Evolutionary conservation across 805 yeast genomes (phyloP), one percentile per base, ranked within the genome.

Genomic region (Jamesozyma hellenica): DNA sequence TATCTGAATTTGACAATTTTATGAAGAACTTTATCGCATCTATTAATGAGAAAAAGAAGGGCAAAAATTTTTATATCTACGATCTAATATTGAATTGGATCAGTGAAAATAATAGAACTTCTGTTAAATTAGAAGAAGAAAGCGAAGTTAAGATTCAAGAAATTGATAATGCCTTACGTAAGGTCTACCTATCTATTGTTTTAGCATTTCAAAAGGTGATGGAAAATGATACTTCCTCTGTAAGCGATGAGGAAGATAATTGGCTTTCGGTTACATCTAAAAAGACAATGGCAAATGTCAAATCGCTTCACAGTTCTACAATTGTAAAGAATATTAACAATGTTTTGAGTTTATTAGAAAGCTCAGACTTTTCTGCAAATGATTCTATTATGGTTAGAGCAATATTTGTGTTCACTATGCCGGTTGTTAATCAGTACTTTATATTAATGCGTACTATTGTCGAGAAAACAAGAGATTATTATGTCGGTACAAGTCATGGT

Each of bases 171-270:
- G 49, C 63, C 2, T 65, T 79, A 42, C 66, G 79, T 40, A 64
- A 69, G 16, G 51, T 82, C 3, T 67, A 78, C 4, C 73, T 73
- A 14, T 69, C 80, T 3, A 69, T 85, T 15, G 60, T 87, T 39
- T 66, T 88, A 25, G 70, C 80, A 0, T 71, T 82, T 48, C 96
- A 88, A 59, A 72, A 74, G 44, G 59, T 72, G 8, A 62, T 64
- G 35, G 74, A 65, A 27, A 46, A 53, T 10, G 67, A 67, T 36
- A 47, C 51, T 4, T 57, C 46, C 2, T 38, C 48, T 1, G 49
- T 74, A 2, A 46, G 58, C 1, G 72, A 64, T 16, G 79, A 70
- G 2, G 77, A 71, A 19, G 88, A 82, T 42, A 65, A 68, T n/a
- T 88, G 95, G 95, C 66, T 85, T 26, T 56, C 66, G 4, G 40